Evolutionary conservation across 495 filamentous ascomycete species (phyloP).

Genomic region (Trypethelium eluteriae): DNA sequence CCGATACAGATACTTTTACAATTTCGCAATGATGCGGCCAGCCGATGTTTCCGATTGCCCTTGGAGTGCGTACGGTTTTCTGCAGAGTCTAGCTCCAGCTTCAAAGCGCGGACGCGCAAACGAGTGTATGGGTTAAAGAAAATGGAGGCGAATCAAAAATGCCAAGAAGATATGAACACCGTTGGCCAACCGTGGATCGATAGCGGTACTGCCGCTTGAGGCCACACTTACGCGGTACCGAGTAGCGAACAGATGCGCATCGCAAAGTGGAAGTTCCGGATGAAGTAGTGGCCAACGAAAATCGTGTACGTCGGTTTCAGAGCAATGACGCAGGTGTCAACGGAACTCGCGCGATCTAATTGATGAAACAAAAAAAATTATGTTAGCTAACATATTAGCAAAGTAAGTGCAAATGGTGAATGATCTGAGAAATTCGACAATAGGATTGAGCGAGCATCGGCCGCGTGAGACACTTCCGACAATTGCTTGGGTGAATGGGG

Average conservation of each 20-base stretch:
- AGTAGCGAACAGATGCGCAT: slow-evolving; percentile 1
- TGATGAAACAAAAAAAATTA: not conserved
- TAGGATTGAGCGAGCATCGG: too few relatives aligned
- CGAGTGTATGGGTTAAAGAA: not conserved
- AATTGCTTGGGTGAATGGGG: too few relatives aligned
- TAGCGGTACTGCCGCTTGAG: not conserved
- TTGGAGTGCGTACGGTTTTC: not conserved
- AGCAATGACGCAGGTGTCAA: slow-evolving; percentile 3
- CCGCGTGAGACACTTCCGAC: too few relatives aligned
- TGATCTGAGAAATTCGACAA: not conserved
- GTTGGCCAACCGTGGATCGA: not conserved
- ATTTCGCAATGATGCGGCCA: slow-evolving; percentile 7
- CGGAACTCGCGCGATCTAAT: not conserved
- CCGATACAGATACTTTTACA: not conserved
- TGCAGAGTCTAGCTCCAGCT: not conserved
- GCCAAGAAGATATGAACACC: not conserved
- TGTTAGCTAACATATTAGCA: slow-evolving; percentile 5
- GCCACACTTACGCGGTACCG: not conserved
- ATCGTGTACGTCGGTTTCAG: slow-evolving; percentile 7
- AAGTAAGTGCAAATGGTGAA: not conserved
- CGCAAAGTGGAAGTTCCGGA: not conserved
- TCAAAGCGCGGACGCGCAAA: slow-evolving; percentile 2
- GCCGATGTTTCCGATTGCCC: not conserved
- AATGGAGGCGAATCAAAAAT: not conserved
- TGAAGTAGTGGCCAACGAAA: not conserved